Conservation (phyloP, 192 early-diverging fungal genomes). For the Coemansia javaensis region DNA sequence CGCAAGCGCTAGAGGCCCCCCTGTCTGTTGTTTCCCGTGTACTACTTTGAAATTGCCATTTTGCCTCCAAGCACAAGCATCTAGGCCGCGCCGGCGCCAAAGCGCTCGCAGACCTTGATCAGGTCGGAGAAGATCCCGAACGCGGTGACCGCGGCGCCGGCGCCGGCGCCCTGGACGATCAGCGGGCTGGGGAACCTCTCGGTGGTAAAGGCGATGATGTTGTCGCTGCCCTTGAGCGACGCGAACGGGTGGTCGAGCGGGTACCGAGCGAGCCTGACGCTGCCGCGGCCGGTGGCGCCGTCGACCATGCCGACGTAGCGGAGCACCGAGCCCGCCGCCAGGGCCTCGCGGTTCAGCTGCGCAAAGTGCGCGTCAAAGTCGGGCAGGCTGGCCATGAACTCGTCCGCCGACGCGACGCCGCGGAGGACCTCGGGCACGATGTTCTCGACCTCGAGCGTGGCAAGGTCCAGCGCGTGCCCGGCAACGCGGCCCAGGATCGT, state of each 20-base stretch:
- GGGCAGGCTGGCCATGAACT: constrained; percentile 83
- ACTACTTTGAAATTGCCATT: neutral
- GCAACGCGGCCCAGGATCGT: constrained; percentile 83
- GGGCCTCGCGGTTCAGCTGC: constrained; percentile 73
- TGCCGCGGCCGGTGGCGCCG: constrained; percentile 57
- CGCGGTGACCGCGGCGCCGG: constrained; percentile 94
- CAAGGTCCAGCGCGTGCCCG: constrained; percentile 69
- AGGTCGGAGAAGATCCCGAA: constrained; percentile 96
- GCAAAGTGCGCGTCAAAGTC: constrained; percentile 83
- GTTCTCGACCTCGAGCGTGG: constrained; percentile 86
- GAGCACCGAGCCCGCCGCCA: constrained; percentile 68
- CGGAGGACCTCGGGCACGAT: constrained; percentile 90
- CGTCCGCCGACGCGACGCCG: constrained; percentile 59
- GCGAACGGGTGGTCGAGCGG: constrained; percentile 90
- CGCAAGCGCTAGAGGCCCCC: constrained; percentile 45
- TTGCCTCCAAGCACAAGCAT: too few relatives aligned
- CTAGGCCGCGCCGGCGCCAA: constrained; percentile 12
- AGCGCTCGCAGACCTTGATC: constrained; percentile 77
- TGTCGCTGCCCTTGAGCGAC: constrained; percentile 93
- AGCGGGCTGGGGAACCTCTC: constrained; percentile 90
- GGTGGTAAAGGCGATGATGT: constrained; percentile 95
- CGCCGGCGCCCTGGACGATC: constrained; percentile 94
- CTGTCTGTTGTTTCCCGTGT: too few relatives aligned
- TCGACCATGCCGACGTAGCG: constrained; percentile 93
- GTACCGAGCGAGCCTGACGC: constrained; percentile 78